Percentiles rank a stretch among this genome's conserved stretches.
phyloP scores from a whole-genome alignment of 495 filamentous ascomycete genomes.

The Lepidopterella palustris region DNA sequence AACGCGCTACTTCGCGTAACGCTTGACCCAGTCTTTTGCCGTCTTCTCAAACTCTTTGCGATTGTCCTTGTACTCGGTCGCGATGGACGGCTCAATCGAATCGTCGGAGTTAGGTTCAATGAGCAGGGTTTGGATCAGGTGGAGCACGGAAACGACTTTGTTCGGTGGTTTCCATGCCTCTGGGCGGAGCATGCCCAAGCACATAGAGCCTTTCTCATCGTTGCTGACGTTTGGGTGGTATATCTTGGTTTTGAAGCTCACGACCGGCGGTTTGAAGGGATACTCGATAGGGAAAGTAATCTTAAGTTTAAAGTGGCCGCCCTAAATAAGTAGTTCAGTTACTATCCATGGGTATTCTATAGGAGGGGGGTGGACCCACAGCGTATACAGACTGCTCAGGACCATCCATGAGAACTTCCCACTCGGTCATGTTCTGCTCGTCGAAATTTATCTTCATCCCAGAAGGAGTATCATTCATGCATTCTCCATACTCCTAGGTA shows the following conservation, averaged over 20 bases:
- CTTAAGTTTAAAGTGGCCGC: slow-evolving; percentile 71
- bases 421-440: slow-evolving; percentile 67
- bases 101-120: slow-evolving; percentile 89
- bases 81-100: slow-evolving; percentile 81
- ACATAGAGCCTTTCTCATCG: slow-evolving; percentile 88
- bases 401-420: slow-evolving; percentile 73
- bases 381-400: slow-evolving; percentile 66
- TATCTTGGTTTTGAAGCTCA: slow-evolving; percentile 89
- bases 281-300: slow-evolving; percentile 77
- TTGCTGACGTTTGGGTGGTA: slow-evolving; percentile 98
- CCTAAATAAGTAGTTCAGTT: slow-evolving; percentile 39
- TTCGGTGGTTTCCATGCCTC: slow-evolving; percentile 94
- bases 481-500: slow-evolving; percentile 35
- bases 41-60: slow-evolving; percentile 71
- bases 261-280: slow-evolving; percentile 85
- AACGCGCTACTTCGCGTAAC: slow-evolving; percentile 52
- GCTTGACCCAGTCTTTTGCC: slow-evolving; percentile 71
- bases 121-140: slow-evolving; percentile 70
- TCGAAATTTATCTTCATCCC: slow-evolving; percentile 39
- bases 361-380: slow-evolving; percentile 39
- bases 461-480: slow-evolving; percentile 31
- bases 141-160: slow-evolving; percentile 68
- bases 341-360: not conserved
- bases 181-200: slow-evolving; percentile 74
- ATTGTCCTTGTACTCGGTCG: slow-evolving; percentile 74